Evolutionary conservation across 2,329 filamentous ascomycete genomes (phyloP).

Genomic region (Fusarium sp.): DNA sequence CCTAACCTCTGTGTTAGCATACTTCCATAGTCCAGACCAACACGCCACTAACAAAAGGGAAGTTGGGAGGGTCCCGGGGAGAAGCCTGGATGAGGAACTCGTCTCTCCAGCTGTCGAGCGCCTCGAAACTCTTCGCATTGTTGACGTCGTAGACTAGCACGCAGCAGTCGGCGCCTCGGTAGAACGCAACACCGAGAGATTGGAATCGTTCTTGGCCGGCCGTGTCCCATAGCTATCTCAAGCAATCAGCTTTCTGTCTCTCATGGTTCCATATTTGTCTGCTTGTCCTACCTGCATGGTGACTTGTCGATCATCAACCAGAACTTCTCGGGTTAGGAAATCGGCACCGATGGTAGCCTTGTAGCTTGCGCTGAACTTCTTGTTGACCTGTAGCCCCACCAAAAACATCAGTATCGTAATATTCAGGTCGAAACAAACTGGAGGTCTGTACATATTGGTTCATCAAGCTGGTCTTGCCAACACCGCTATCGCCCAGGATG

Average conservation of each 20-base stretch:
- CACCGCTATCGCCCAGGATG: constrained; percentile 97
- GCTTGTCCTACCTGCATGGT: constrained; percentile 86
- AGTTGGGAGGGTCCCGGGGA: constrained; percentile 95
- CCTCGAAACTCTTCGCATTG: constrained; percentile 99
- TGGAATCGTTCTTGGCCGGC: constrained; percentile 98
- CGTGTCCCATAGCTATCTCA: constrained; percentile 91
- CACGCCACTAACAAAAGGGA: constrained; percentile 88
- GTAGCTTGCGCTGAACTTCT: constrained; percentile 99
- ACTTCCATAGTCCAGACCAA: not conserved
- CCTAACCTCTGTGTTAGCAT: constrained; percentile 63
- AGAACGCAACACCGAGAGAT: constrained; percentile 96
- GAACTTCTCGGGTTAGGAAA: constrained; percentile 97
- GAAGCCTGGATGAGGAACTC: constrained; percentile 98
- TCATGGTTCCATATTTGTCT: constrained; percentile 22
- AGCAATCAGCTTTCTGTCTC: constrained; percentile 12
- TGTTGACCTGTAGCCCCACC: constrained; percentile 84
- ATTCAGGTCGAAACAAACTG: constrained; percentile 5
- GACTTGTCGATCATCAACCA: constrained; percentile 96
- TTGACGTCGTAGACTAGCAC: constrained; percentile 99
- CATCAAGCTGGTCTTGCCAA: constrained; percentile 99
- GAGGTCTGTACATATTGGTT: constrained; percentile 94
- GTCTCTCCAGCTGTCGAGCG: constrained; percentile 97
- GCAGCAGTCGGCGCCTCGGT: constrained; percentile 96
- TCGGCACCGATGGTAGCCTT: constrained; percentile 99
- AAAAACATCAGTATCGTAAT: constrained; percentile 27